phyloP scores from a whole-genome alignment of 2,329 filamentous ascomycete genomes.

The Colletotrichum eremochloae region DNA sequence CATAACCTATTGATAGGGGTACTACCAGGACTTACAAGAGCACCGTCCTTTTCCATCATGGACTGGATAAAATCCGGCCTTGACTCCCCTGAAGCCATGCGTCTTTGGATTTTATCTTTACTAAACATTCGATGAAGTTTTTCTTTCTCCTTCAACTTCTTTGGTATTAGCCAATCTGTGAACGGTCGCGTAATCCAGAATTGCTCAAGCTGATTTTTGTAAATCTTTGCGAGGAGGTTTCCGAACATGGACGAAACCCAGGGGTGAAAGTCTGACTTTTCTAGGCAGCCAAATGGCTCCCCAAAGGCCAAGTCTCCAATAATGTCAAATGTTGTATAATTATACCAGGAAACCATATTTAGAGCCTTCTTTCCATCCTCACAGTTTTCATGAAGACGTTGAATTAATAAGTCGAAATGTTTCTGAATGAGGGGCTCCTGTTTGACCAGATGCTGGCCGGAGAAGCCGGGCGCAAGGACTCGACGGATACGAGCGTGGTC shows the following conservation, averaged over 20 bases:
- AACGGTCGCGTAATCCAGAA: constrained; percentile 13
- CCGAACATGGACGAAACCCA: constrained; percentile 47
- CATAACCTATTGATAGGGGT: rapidly evolving
- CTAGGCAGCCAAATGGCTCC: constrained; percentile 48
- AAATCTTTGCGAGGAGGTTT: constrained; percentile 13
- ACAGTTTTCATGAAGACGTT: constrained; percentile 46
- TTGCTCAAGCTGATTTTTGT: constrained; percentile 17
- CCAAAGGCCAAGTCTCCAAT: constrained; percentile 51
- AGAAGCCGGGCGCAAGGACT: constrained; percentile 49
- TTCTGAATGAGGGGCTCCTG: constrained; percentile 48
- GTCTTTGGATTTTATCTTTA: constrained; percentile 17
- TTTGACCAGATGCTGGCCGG: constrained; percentile 47
- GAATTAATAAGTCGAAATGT: constrained; percentile 49
- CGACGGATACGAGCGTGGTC: constrained; percentile 45
- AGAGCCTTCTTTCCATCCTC: constrained; percentile 15
- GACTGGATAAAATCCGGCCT: constrained; percentile 44
- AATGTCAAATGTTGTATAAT: constrained; percentile 49
- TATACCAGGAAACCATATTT: constrained; percentile 41
- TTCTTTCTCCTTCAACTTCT: background rate
- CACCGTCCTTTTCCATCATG: constrained; percentile 40
- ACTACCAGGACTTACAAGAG: constrained; percentile 11
- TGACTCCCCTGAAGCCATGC: constrained; percentile 39
- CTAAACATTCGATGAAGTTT: constrained; percentile 2
- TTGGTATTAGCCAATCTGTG: constrained; percentile 16
- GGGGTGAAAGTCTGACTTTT: constrained; percentile 45